Conservation (phyloP, 1,284 basidiomycete genomes). For the Ganoderma lucidum region DNA sequence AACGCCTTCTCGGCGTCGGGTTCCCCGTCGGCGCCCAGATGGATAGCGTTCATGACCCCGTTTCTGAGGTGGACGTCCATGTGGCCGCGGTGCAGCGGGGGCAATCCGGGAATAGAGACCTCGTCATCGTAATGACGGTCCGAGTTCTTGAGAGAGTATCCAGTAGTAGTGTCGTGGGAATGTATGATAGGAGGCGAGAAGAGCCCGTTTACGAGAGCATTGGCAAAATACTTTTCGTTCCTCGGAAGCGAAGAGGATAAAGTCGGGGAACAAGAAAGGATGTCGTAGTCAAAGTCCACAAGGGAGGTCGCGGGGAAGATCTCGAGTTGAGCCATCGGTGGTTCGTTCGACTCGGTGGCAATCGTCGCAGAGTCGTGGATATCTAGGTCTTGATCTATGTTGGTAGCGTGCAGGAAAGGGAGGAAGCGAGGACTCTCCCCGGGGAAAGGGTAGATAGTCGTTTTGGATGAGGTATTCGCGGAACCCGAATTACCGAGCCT, state of each 20-base stretch:
- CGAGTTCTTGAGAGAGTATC: slow-evolving; percentile 28
- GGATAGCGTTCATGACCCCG: slow-evolving; percentile 72
- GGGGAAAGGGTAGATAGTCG: slow-evolving; percentile 25
- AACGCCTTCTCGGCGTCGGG: slow-evolving; percentile 92
- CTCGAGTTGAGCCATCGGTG: slow-evolving; percentile 67
- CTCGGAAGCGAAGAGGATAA: slow-evolving; percentile 43
- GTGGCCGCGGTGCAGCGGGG: slow-evolving; percentile 72
- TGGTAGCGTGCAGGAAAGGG: slow-evolving; percentile 19
- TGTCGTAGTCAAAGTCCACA: slow-evolving; percentile 54
- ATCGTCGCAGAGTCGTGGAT: slow-evolving; percentile 15
- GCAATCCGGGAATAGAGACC: slow-evolving; percentile 66
- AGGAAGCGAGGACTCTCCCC: slow-evolving; percentile 24
- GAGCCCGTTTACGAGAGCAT: slow-evolving; percentile 45
- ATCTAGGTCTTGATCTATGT: slow-evolving; percentile 34
- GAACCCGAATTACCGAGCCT: slow-evolving; percentile 68
- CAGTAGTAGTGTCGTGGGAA: slow-evolving; percentile 33
- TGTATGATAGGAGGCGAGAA: slow-evolving; percentile 39
- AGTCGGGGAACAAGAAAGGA: slow-evolving; percentile 40
- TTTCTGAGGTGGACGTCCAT: slow-evolving; percentile 75
- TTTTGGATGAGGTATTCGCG: slow-evolving; percentile 26
- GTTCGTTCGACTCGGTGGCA: slow-evolving; percentile 25
- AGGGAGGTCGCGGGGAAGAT: slow-evolving; percentile 57
- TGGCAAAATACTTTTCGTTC: slow-evolving; percentile 45
- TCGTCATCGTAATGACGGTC: slow-evolving; percentile 46
- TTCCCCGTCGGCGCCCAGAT: slow-evolving; percentile 57